Evolutionary conservation across 116 monocot species (phyloP).

Genomic region (Phalaenopsis hybrid): DNA sequence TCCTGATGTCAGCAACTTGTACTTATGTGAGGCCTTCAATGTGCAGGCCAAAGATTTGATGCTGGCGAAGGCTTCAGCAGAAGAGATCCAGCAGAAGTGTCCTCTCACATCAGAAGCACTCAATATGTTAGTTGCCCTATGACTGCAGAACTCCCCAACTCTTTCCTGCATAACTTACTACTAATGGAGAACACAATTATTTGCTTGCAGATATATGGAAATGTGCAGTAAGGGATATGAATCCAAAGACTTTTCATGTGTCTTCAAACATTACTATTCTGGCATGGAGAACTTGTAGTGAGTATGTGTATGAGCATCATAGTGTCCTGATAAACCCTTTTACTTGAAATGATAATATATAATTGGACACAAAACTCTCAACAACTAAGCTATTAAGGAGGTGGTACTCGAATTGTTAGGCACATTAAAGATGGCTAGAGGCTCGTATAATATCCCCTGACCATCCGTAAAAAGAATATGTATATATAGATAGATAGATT

Average conservation of each 20-base stretch:
- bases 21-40: background rate
- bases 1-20: no score
- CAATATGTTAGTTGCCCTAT: slow-evolving; percentile 42
- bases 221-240: slow-evolving; percentile 51
- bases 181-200: background rate
- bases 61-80: slow-evolving; percentile 55
- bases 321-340: no score
- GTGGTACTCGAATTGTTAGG: background rate
- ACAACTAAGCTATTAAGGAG: background rate
- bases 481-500: no score
- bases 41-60: slow-evolving; percentile 78
- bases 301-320: background rate
- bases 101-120: slow-evolving; percentile 50
- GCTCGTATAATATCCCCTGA: no score
- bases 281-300: slow-evolving; percentile 32
- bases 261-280: slow-evolving; percentile 59
- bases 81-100: slow-evolving; percentile 43
- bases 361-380: background rate
- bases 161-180: background rate
- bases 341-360: background rate
- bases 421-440: no score
- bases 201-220: slow-evolving; percentile 52
- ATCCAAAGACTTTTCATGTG: slow-evolving; percentile 77
- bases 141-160: background rate
- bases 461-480: no score